Evolutionary conservation across 768 basidiomycete genomes (phyloP), one percentile per base, ranked within the genome.

Genomic region (Tremella mesenterica): DNA sequence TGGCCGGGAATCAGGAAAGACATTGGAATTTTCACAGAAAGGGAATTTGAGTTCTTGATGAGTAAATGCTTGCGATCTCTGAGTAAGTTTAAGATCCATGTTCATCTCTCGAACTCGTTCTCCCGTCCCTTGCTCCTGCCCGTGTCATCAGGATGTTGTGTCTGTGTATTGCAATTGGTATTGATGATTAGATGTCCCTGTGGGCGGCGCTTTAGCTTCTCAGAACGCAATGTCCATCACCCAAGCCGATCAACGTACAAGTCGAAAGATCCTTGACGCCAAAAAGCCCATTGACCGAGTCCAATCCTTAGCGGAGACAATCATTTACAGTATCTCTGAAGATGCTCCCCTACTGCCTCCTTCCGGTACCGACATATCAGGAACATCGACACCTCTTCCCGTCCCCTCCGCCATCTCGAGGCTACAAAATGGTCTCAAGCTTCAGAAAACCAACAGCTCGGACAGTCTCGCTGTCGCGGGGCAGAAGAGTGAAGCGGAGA

Each of bases 321-420:
- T 93, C 53, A 84, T 92, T 2, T 90, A 89, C 72, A 90, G 87
- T 3, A 91, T 95, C 84, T 77, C 83, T 0, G 79, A 85, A 36
- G 93, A 96, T 66, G 81, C 88, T 12, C 59, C 65, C 16, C 41
- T 48, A 16, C 33, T 78, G 2, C 79, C 81, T 0, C 68, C 77
- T 0, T 88, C 88, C 0, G 81, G 77, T 54, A 76, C 79, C 2
- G 79, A 83, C 1, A 91, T 89, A 0, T 88, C 90, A 9, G 60
- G 73, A 4, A 55, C 49, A n/a, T 62, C 63, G 2, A 70, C 70
- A 2, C 65, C 58, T 0, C 41, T 57, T 16, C 55, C 46, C 5
- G 39, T 75, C 76, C 55, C 79, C 75, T 34, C 70, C 9, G 29
- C 58, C 44, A 49, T 64, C 38, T 31, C 72, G 16, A n/a, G 38